These are phyloP conservation scores for Escallonia rubra DNA, from an alignment of 129 eudicot genomes.

Conservation along the genomic window DNA sequence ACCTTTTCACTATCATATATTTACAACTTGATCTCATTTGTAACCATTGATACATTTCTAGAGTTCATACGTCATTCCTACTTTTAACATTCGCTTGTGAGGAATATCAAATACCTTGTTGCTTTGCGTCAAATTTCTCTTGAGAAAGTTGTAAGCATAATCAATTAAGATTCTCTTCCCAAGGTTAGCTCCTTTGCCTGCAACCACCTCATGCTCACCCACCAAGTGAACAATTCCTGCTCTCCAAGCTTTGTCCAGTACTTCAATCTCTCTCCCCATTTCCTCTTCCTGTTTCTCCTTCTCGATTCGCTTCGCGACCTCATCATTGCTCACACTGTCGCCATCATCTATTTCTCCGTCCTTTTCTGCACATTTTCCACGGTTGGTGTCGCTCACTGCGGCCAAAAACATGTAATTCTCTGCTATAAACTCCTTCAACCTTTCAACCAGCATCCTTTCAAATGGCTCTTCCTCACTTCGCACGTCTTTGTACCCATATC, in stretches of 20 bases:
- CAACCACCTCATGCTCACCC: conserved; percentile 69
- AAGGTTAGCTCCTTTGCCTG: conserved; percentile 35
- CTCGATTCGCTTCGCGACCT: not conserved
- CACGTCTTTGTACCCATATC: conserved; percentile 74
- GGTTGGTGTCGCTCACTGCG: no score
- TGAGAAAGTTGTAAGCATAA: conserved; percentile 69
- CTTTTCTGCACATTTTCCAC: not conserved
- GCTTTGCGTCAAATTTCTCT: conserved; percentile 56
- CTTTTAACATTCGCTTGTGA: conserved; percentile 64
- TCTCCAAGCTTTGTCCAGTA: conserved; percentile 51
- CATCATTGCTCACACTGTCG: not conserved
- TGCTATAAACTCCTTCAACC: conserved; percentile 41
- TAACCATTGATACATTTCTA: conserved; percentile 5
- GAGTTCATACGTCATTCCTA: conserved; percentile 74
- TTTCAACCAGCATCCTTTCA: conserved; percentile 45
- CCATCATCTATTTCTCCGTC: not conserved
- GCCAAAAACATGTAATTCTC: conserved; percentile 8
- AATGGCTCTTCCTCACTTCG: conserved; percentile 59
- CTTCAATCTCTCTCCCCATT: conserved; percentile 30
- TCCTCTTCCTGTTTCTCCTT: conserved; percentile 7
- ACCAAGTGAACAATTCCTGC: conserved; percentile 65
- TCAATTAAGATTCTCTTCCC: conserved; percentile 56
- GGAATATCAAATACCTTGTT: conserved; percentile 70
- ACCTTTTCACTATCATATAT: no score
- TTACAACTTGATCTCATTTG: no score